These are phyloP conservation scores for Bipolaris gigantea DNA, from an alignment of 2,329 filamentous ascomycete species.

Conservation along the genomic window DNA sequence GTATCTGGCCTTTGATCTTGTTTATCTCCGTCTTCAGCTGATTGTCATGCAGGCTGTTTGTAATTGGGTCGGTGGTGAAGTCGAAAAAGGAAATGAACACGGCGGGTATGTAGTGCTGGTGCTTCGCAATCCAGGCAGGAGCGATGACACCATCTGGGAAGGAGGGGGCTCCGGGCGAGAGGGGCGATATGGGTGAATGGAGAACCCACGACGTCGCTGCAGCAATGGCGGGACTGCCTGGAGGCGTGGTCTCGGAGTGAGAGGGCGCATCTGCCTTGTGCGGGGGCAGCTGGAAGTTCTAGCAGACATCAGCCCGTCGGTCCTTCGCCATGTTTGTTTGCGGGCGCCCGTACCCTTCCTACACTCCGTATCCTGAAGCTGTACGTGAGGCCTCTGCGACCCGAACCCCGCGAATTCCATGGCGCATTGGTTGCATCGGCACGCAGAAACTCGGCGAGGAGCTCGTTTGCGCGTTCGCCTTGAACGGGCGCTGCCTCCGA, in stretches of 20 bases:
- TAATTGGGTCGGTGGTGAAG: constrained; percentile 71
- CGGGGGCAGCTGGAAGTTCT: constrained; percentile 61
- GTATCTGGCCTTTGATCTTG: constrained; percentile 69
- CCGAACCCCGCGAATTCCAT: constrained; percentile 64
- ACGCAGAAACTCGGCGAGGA: constrained; percentile 67
- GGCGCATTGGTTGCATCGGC: constrained; percentile 66
- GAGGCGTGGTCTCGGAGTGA: constrained; percentile 54
- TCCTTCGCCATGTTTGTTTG: constrained; percentile 14
- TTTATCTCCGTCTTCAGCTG: constrained; percentile 86
- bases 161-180: constrained; percentile 78
- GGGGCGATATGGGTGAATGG: constrained; percentile 88
- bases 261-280: constrained; percentile 64
- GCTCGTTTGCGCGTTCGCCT: constrained; percentile 63
- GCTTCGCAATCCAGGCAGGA: constrained; percentile 81
- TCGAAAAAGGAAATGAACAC: constrained; percentile 80
- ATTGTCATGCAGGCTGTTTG: constrained; percentile 79
- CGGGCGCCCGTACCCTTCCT: constrained; percentile 69
- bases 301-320: constrained; percentile 27
- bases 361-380: constrained; percentile 72
- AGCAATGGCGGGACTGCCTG: constrained; percentile 56
- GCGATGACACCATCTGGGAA: constrained; percentile 91
- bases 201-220: constrained; percentile 57
- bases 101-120: constrained; percentile 81
- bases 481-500: constrained; percentile 72
- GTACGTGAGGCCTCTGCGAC: constrained; percentile 50